These are phyloP conservation scores for Schizosaccharomyces cryophilus DNA, from an alignment of 805 yeast species.

Conservation along the genomic window DNA sequence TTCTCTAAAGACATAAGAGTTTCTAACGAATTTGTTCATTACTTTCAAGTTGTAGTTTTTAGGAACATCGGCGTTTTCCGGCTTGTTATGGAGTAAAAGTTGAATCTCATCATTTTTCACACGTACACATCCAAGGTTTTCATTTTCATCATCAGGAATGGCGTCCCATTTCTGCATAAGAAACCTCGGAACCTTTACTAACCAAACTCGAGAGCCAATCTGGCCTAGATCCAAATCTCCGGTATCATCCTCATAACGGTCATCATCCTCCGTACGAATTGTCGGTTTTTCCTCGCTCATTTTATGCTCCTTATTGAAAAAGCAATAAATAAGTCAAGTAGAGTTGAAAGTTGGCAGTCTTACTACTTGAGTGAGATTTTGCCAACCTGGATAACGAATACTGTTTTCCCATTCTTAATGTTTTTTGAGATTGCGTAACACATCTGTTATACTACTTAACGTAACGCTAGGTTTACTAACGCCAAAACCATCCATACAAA, in stretches of 20 bases:
- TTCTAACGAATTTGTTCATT: constrained; percentile 55
- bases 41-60: constrained; percentile 61
- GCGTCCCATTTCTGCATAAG: constrained; percentile 62
- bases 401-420: too few species aligned
- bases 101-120: constrained; percentile 28
- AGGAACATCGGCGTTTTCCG: constrained; percentile 37
- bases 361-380: too few species aligned
- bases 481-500: too few species aligned
- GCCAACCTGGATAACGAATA: too few species aligned
- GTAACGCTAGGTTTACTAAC: too few species aligned
- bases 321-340: too few species aligned
- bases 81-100: constrained; percentile 16
- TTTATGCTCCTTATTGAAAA: background rate
- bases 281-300: background rate
- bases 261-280: constrained; percentile 9
- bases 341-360: too few species aligned
- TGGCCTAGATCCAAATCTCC: constrained; percentile 48
- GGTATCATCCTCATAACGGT: constrained; percentile 32
- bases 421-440: too few species aligned
- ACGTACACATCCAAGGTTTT: constrained; percentile 52
- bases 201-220: constrained; percentile 61
- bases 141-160: constrained; percentile 37
- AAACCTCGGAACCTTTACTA: constrained; percentile 72
- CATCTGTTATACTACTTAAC: too few species aligned
- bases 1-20: constrained; percentile 12